Evolutionary conservation across 2,329 filamentous ascomycete species (phyloP), one percentile per base, ranked within the genome.

Genomic region (Penicillium sclerotiorum): DNA sequence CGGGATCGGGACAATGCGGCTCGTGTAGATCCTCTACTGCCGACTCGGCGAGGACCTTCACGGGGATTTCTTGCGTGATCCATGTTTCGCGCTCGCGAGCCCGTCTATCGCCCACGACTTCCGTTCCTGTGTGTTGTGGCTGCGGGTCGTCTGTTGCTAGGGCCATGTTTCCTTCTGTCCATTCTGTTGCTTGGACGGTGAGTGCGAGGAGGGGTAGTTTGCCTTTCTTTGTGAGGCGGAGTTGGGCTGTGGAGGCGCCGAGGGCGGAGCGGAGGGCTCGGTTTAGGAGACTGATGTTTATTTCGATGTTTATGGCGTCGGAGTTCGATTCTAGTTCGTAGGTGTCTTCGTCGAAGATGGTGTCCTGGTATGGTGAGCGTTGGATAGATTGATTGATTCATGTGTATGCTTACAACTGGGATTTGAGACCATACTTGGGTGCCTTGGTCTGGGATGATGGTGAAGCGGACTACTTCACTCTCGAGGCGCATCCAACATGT

Each of bases 261-360:
- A 88, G 77, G 37, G 93, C 93, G 28, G 92, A 96, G 63, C 87
- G 90, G 50, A 99, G 84, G n/a, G 94, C 94, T 52, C 92, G 87
- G 64, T 94, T 89, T 18, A 99, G 84, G 2, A 89, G 87, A 12
- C 84, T 82, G n/a, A 97, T 84, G 21, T 94, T 91, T 1, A 99
- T 83, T 74, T 99, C 94, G 56, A 99, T 86, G 73, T 99, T 96
- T 74, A 99, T 96, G 45, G 91, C 89, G 73, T 96, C 96, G 40
- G 91, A 87, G 43, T 89, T 89, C 42, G 92, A 96, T 69, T 96
- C 88, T 59, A 97, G 86, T 46, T 85, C 83, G 75, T 95, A 96
- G 58, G 67, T 91, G 8, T 58, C 56, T 50, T 69, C 66, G 82
- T 95, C 89, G 71, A 99, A 97, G 63, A 99, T 90, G 60, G 90